Evolutionary conservation across 164 flowering plant genomes (phyloP), one percentile per base, ranked within the genome.

Genomic region (Aristolochia fimbriata): DNA sequence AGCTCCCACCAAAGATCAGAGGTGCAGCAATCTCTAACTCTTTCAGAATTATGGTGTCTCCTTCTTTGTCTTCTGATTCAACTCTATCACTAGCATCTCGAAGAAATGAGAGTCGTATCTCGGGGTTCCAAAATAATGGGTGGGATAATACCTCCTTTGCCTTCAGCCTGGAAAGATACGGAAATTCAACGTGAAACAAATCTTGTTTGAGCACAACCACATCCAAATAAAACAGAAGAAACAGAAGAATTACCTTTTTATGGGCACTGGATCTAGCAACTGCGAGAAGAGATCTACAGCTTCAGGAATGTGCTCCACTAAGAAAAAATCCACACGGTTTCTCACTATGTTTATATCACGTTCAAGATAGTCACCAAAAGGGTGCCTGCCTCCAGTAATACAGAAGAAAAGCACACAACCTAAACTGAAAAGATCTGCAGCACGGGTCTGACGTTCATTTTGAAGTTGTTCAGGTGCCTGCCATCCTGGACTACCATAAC

Each of bases 391-490:
- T 17, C 84, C 84, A 15, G 93, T 86, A 27, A 86, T 65, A 65
- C 93, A 84, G 58, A 75, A 86, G 66, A 80, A 86, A 21, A 88
- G 80, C 57, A 88, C 73, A 77, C 93, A 88, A 12, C 91, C 96
- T 47, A 86, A 77, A 74, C 88, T 86, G 62, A 88, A 88, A 41
- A 88, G 66, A 74, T 88, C 93, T 14, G 83, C 73, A 0, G 90
- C 88, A 33, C 90, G 84, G 25, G 91, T 81, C 69, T 86, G 96
- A n/a, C 87, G 85, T 53, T 77, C 81, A 54, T 73, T 66, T 22
- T 64, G 80, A 65, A 88, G 79, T 47, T 86, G 96, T 47, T 88
- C 96, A 24, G 96, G 96, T 57, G 96, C 90, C 76, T 80, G 88
- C 93, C 93, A 86, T 31, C 93, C 93, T 21, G 88, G 84, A 75